These are phyloP conservation scores for Sporothrix pseudoabietina DNA, from an alignment of 2,329 filamentous ascomycete species.

Conservation along the genomic window DNA sequence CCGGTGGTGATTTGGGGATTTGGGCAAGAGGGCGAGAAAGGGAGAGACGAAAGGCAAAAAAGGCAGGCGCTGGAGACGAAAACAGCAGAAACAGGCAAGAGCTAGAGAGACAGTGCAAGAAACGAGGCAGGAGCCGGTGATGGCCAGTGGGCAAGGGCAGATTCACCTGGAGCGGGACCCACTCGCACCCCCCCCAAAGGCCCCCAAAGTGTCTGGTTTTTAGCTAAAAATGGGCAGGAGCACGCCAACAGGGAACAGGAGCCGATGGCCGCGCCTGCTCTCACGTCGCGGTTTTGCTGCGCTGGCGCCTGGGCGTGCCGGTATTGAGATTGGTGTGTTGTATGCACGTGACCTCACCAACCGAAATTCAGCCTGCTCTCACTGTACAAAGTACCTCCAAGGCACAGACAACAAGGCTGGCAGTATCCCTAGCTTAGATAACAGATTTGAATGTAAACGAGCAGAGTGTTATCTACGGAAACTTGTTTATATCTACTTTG, in stretches of 20 bases:
- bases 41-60: background rate
- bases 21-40: background rate
- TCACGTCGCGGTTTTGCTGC: slow-evolving; percentile 1
- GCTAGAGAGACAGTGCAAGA: background rate
- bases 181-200: background rate
- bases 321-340: background rate
- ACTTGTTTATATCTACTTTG: no score
- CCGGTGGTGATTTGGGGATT: background rate
- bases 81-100: background rate
- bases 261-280: background rate
- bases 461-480: background rate
- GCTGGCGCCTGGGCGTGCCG: background rate
- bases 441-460: background rate
- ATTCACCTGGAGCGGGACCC: slow-evolving; percentile 7
- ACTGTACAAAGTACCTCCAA: background rate
- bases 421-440: background rate
- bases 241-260: slow-evolving; percentile 2
- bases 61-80: slow-evolving; percentile 11
- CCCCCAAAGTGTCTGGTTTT: background rate
- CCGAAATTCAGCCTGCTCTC: background rate
- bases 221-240: slow-evolving; percentile 19
- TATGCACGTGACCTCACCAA: background rate
- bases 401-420: slow-evolving; percentile 6
- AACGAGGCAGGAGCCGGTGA: slow-evolving; percentile 8
- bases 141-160: slow-evolving; percentile 3